phyloP scores from a whole-genome alignment of 176 grass and related monocot species.

The barley (Hordeum vulgare) region MorexV3_pseudomolecules_assembly NC_058518.1:447564373-447564872 shows the following conservation, averaged over 20 bases:
- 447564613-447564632: conserved; percentile 39
- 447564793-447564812: conserved; percentile 46
- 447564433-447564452: conserved; percentile 55
- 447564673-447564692: conserved; percentile 48
- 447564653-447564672: conserved; percentile 55
- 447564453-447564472: conserved; percentile 73
- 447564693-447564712: conserved; percentile 72
- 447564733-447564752: conserved; percentile 47
- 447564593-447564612: conserved; percentile 53
- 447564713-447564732: conserved; percentile 53
- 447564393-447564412: conserved; percentile 43
- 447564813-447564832: conserved; percentile 59
- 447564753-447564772: conserved; percentile 70
- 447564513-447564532: conserved; percentile 77
- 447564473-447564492: conserved; percentile 90
- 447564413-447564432: conserved; percentile 55
- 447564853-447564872: conserved; percentile 47
- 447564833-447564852: conserved; percentile 44
- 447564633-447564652: conserved; percentile 40
- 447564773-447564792: conserved; percentile 57
- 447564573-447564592: conserved; percentile 39
- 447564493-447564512: conserved; percentile 66
- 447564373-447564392: conserved; percentile 47
- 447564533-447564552: conserved; percentile 62
- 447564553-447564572: conserved; percentile 51